Percentiles rank a stretch among this genome's conserved stretches.
These are phyloP conservation scores for Penicillium turbatum DNA, from an alignment of 495 filamentous ascomycete genomes.

Conservation along the genomic window DNA sequence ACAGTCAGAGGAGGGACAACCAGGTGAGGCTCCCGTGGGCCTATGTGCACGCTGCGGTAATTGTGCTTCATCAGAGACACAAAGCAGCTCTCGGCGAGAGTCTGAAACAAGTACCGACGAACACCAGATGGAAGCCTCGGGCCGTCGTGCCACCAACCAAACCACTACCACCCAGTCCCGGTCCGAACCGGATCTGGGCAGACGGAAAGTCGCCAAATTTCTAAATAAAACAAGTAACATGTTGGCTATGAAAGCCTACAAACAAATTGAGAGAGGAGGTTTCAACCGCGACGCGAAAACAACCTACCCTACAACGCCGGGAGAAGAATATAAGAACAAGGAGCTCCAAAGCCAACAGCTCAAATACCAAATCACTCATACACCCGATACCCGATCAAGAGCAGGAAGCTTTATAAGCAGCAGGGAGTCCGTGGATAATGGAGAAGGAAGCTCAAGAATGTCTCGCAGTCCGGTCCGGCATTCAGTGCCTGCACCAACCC, in stretches of 20 bases:
- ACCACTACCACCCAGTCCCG: background rate
- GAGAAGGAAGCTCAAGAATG: constrained; percentile 15
- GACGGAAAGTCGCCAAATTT: constrained; percentile 37
- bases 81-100: background rate
- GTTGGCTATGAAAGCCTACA: constrained; percentile 37
- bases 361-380: constrained; percentile 34
- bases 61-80: background rate
- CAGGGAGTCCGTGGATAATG: constrained; percentile 11
- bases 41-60: constrained; percentile 8
- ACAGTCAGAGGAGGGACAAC: background rate
- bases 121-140: constrained; percentile 4
- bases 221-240: constrained; percentile 32
- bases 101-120: background rate
- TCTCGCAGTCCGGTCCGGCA: constrained; percentile 1
- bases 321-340: constrained; percentile 42
- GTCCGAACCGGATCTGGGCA: constrained; percentile 23
- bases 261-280: constrained; percentile 42
- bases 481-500: constrained; percentile 6
- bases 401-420: constrained; percentile 19
- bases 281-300: constrained; percentile 41
- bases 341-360: constrained; percentile 14
- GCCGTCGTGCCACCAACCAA: constrained; percentile 11
- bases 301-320: constrained; percentile 49
- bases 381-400: constrained; percentile 18
- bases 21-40: background rate